Evolutionary conservation across 805 yeast species (phyloP).

Genomic region (Saccharomycopsis sp.): DNA sequence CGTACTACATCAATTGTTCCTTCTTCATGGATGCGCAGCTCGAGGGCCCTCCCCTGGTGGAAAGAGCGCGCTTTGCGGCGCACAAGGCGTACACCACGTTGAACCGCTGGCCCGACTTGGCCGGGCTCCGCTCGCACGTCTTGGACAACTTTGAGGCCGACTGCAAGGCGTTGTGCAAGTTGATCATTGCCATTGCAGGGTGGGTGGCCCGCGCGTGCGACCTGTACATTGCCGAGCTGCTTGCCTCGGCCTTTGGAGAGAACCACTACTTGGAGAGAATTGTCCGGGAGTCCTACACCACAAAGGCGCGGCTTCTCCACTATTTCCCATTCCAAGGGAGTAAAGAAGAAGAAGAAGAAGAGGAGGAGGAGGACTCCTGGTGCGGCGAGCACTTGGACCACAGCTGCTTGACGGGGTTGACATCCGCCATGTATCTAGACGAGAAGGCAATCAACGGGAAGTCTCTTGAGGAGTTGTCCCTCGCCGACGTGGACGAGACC

Average conservation of each 20-base stretch:
- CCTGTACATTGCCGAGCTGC: slow-evolving; percentile 29
- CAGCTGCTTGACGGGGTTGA: slow-evolving; percentile 49
- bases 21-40: slow-evolving; percentile 35
- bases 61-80: slow-evolving; percentile 28
- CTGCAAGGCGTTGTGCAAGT: slow-evolving; percentile 32
- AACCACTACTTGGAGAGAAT: slow-evolving; percentile 34
- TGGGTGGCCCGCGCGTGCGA: slow-evolving; percentile 50
- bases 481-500: slow-evolving; percentile 2
- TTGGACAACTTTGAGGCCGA: slow-evolving; percentile 31
- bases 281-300: slow-evolving; percentile 40
- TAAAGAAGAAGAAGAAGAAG: slow-evolving; percentile 1
- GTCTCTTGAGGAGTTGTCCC: slow-evolving; percentile 1
- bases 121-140: slow-evolving; percentile 19
- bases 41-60: slow-evolving; percentile 38
- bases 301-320: slow-evolving; percentile 51
- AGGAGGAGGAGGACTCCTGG: slow-evolving; percentile 35
- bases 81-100: slow-evolving; percentile 38
- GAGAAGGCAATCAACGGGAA: slow-evolving; percentile 26
- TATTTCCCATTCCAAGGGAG: slow-evolving; percentile 33
- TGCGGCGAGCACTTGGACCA: slow-evolving; percentile 58
- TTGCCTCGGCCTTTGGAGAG: slow-evolving; percentile 9
- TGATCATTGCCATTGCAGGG: slow-evolving; percentile 41
- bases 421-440: slow-evolving; percentile 43
- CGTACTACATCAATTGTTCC: slow-evolving; percentile 50
- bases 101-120: slow-evolving; percentile 42